Conservation (phyloP, 768 basidiomycete species). For the Mycena leptocephala region DNA sequence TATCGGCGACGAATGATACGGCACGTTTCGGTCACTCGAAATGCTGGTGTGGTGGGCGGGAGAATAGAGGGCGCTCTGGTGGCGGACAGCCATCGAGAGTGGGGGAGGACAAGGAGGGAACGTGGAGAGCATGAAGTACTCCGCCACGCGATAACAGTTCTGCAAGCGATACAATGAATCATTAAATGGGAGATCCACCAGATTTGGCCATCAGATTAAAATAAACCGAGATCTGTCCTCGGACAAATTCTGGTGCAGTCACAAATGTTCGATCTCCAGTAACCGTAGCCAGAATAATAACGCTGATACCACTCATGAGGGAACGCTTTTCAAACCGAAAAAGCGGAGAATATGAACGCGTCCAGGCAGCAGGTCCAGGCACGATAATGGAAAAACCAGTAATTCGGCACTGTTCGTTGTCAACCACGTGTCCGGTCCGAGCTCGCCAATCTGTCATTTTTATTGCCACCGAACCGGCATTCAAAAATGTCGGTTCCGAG, state of each 20-base stretch:
- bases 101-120: background rate
- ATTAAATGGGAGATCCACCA: slow-evolving; percentile 8
- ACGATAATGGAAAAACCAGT: background rate
- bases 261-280: background rate
- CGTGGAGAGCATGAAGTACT: slow-evolving; percentile 1
- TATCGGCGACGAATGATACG: background rate
- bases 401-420: slow-evolving; percentile 17
- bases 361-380: no score
- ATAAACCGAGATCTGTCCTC: background rate
- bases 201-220: background rate
- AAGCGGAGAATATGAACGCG: background rate
- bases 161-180: slow-evolving; percentile 6
- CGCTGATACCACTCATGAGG: background rate
- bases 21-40: background rate
- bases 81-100: slow-evolving; percentile 19
- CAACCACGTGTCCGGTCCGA: slow-evolving; percentile 21
- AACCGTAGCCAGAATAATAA: background rate
- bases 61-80: slow-evolving; percentile 8
- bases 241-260: background rate
- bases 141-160: slow-evolving; percentile 26
- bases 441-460: background rate
- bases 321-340: background rate
- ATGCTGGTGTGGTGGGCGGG: background rate
- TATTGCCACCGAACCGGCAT: slow-evolving; percentile 18
- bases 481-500: slow-evolving; percentile 12